Base-by-base conservation (phyloP, 2,329 filamentous ascomycete genomes). In the Aureobasidium sp. region DNA sequence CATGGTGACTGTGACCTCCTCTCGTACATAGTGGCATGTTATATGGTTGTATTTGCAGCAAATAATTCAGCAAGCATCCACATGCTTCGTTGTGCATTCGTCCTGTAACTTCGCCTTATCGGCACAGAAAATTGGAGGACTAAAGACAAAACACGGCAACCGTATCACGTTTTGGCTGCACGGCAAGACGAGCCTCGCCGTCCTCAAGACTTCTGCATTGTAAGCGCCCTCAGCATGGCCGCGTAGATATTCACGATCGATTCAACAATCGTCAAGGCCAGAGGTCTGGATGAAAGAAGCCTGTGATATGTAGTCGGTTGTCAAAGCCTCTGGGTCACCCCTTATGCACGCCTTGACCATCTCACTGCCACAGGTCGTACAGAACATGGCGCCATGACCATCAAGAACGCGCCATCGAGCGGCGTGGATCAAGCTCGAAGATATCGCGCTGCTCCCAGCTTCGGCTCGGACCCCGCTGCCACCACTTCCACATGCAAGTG, bases 301-400 rank as follows among this genome's bases (percentile, higher is more conserved):
- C 41, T 22, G 27, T 17, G 19, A 45, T 14, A 45, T 45, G 41
- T 45, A 45, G 27, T 45, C 41, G 22, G 11, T 27, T 16, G 44
- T 27, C 21, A 37, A n/a, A 10, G 8, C 11, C 30, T 10, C 35
- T 25, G 22, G n/a, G 21, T 37, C 30, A 21, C 30, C 44, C 44
- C 39, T 41, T 47, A 37, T 27, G 30, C 22, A 47, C 44, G 44
- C 44, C 22, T 19, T 47, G 44, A 37, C 44, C 44, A 32, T 17
- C 8, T 27, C 44, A 47, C 44, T 37, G 44, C 44, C 30, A 27
- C 41, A 45, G 29, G 30, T 47, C 44, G 44, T 47, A 27, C 44
- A 47, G 32, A 37, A 16, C 44, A 37, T 27, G 21, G 44, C 44
- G 44, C 44, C 44, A 47, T 37, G 44, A 17, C 44, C 44, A 25